Conservation (phyloP, 148 eudicot genomes). For the Amaranthus palmeri region DNA sequence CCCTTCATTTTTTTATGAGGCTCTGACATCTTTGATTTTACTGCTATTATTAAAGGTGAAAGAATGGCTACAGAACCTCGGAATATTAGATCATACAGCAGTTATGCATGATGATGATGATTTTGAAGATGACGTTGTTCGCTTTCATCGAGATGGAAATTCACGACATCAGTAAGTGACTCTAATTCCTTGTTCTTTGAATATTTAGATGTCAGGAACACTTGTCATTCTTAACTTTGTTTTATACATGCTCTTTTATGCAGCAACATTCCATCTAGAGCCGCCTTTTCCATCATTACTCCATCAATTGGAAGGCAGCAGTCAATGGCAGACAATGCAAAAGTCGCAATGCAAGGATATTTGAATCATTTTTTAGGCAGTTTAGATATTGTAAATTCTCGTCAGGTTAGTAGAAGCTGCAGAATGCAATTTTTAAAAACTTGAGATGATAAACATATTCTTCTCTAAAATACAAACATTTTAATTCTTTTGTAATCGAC, state of each 20-base stretch:
- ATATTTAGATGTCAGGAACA: neutral
- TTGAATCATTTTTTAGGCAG: slow-evolving; percentile 41
- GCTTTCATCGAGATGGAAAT: slow-evolving; percentile 29
- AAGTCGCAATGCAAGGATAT: slow-evolving; percentile 47
- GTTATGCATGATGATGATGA: slow-evolving; percentile 40
- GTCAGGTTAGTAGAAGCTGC: slow-evolving; percentile 28
- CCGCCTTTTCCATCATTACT: slow-evolving; percentile 39
- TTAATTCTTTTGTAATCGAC: neutral
- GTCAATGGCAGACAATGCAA: slow-evolving; percentile 41
- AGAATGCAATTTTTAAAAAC: neutral
- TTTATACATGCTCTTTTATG: neutral
- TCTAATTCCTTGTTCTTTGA: neutral
- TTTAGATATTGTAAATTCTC: slow-evolving; percentile 46
- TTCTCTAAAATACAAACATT: slow-evolving; percentile 2
- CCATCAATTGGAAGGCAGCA: slow-evolving; percentile 41
- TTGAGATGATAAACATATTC: neutral
- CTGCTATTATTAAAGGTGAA: slow-evolving; percentile 26
- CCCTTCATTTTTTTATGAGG: neutral
- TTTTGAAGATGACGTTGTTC: slow-evolving; percentile 37
- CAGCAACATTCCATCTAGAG: slow-evolving; percentile 44
- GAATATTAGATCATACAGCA: slow-evolving; percentile 36
- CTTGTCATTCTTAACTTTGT: neutral
- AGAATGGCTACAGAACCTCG: slow-evolving; percentile 47
- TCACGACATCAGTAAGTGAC: slow-evolving; percentile 34
- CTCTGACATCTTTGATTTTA: slow-evolving; percentile 2